Base-by-base conservation (phyloP, 2,329 filamentous ascomycete species). In the Aspergillus ustus region DNA sequence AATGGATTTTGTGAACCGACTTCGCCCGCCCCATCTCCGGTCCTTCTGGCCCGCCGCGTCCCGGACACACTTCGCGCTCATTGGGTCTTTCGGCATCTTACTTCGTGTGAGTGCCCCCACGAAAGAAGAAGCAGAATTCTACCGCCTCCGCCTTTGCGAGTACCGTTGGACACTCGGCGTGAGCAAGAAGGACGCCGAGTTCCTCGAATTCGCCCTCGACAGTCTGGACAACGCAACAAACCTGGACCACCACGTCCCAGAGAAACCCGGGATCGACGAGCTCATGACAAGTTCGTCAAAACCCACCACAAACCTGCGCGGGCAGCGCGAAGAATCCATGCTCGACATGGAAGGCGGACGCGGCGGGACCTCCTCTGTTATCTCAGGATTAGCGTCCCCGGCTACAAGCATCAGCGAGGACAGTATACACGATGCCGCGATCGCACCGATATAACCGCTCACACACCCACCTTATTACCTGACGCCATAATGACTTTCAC, bases 1-100 rank as follows among this genome's bases (percentile, higher is more conserved):
- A 66, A 96, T 98, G 91, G 94, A 98, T 75, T 97, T 97, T 77
- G 93, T 97, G 70, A 97, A 97, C 78, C 89, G 94, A 0, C 85
- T 98, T 34, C 92, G 91, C 49, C 92, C 92, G 0, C 87, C 89
- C 40, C 93, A 98, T 70, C 84, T 97, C 31, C 88, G 90, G n/a
- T 87, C 92, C 0, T 97, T 97, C 78, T 98, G 94, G 94, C 80
- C 80, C 28, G 78, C 78, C 5, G 75, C 78, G 0, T 76, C 80
- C 4, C 77, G 79, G 52, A 80, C 79, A 13, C 97, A 97, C 77
- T 97, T 98, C 78, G 93, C 94, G 0, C 84, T 98, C 11, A 97
- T 98, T 70, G 93, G 93, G 59, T 97, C 93, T 0, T 98, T 98
- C 74, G 94, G 93, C 3, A 91, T 91, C 15, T 82, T 98, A 11